Evolutionary conservation across 2,329 filamentous ascomycete species (phyloP).

Genomic region (Atkinsonella hypoxylon): DNA sequence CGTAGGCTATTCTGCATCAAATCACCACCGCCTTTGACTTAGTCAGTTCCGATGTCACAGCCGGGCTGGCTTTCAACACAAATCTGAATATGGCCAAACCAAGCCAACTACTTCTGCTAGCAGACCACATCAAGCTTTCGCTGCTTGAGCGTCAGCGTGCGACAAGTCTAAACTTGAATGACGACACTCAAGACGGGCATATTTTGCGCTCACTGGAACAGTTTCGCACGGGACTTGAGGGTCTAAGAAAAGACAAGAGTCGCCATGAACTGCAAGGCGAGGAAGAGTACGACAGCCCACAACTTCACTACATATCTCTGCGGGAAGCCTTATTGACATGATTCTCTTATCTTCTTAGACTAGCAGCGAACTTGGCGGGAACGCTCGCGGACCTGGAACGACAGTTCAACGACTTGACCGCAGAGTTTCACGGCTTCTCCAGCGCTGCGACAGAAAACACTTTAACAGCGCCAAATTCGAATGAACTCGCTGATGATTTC

Average conservation of each 20-base stretch:
- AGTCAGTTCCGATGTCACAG: neutral
- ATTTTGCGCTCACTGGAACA: constrained; percentile 83
- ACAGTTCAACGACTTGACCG: constrained; percentile 64
- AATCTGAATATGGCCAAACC: constrained; percentile 30
- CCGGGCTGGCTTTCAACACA: neutral
- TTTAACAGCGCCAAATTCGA: constrained; percentile 51
- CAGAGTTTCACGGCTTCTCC: constrained; percentile 65
- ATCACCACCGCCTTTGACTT: neutral
- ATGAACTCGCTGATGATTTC: constrained; percentile 50
- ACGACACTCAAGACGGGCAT: constrained; percentile 74
- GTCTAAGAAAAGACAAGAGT: constrained; percentile 51
- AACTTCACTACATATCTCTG: neutral
- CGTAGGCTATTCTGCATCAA: too few species aligned
- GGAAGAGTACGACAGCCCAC: constrained; percentile 35
- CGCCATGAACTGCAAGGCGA: constrained; percentile 53
- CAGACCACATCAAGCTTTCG: constrained; percentile 94
- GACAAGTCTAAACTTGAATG: constrained; percentile 65
- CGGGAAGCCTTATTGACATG: neutral
- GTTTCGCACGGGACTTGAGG: constrained; percentile 66
- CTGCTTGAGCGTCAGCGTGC: constrained; percentile 85
- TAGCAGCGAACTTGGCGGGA: constrained; percentile 41
- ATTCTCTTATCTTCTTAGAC: constrained; percentile 21
- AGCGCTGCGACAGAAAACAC: constrained; percentile 36
- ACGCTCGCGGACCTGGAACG: constrained; percentile 56
- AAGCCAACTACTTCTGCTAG: constrained; percentile 79